These are phyloP conservation scores for Cryoendolithus antarcticus DNA, from an alignment of 2,329 filamentous ascomycete genomes.

Conservation along the genomic window DNA sequence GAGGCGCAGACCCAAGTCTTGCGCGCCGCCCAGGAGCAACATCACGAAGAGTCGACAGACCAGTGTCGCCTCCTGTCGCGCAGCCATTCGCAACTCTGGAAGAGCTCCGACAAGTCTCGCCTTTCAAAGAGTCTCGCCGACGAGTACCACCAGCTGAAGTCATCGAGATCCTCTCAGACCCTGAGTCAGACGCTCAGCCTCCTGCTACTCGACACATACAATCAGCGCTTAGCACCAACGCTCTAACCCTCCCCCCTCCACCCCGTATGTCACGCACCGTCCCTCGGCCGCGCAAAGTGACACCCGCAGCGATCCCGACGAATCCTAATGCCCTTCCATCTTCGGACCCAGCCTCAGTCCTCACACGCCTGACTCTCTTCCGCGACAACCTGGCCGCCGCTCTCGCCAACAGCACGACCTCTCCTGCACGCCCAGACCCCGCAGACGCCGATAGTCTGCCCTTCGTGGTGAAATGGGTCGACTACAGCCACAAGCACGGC, in stretches of 20 bases:
- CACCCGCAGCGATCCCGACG: slow-evolving; percentile 3
- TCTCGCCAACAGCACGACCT: slow-evolving; percentile 23
- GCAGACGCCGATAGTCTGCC: slow-evolving; percentile 39
- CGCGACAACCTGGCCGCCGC: slow-evolving; percentile 34
- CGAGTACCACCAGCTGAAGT: slow-evolving; percentile 18
- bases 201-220: no score
- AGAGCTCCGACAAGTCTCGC: slow-evolving; percentile 19
- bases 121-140: slow-evolving; percentile 14
- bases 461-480: slow-evolving; percentile 66
- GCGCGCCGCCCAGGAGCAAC: slow-evolving; percentile 22
- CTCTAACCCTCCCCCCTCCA: slow-evolving; percentile 17
- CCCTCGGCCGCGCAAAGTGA: slow-evolving; percentile 14
- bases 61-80: slow-evolving; percentile 14
- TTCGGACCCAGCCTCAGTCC: slow-evolving; percentile 33
- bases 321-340: slow-evolving; percentile 18
- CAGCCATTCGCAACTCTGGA: slow-evolving; percentile 21
- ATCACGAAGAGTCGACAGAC: slow-evolving; percentile 10
- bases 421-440: slow-evolving; percentile 15
- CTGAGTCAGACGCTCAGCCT: slow-evolving; percentile 16
- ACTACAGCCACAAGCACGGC: slow-evolving; percentile 79
- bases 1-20: slow-evolving; percentile 24
- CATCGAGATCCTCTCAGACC: slow-evolving; percentile 25
- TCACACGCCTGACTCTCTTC: slow-evolving; percentile 32
- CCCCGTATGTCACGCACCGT: slow-evolving; percentile 17
- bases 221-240: slow-evolving; percentile 1